A percentile compares a stretch with the other conserved stretches of the same genome.
Evolutionary conservation across 257 asterid genomes (phyloP).

Genomic region (Solanum etuberosum): DNA sequence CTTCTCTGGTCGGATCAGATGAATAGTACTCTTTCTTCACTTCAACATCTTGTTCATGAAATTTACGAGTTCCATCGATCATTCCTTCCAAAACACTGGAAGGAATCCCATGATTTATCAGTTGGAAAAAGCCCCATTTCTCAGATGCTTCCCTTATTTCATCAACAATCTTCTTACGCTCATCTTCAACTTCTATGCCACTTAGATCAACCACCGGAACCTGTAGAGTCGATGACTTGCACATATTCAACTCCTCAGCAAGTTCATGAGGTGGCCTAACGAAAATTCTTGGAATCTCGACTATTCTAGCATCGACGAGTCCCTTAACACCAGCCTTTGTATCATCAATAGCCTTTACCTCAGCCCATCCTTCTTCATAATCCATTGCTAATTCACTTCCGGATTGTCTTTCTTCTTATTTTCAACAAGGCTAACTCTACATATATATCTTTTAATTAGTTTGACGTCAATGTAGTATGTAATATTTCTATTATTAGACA

Average conservation of each 20-base stretch:
- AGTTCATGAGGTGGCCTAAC: conserved; percentile 28
- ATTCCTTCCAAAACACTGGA: conserved; percentile 31
- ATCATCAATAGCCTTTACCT: too few relatives aligned
- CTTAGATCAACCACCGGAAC: neutral
- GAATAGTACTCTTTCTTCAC: conserved; percentile 31
- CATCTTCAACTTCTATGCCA: neutral
- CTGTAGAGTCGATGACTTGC: neutral
- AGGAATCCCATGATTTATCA: conserved; percentile 2
- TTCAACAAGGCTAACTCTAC: neutral
- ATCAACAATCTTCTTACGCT: too few relatives aligned
- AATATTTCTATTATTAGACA: neutral
- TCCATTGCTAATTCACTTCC: neutral
- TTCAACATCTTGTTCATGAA: conserved; percentile 53
- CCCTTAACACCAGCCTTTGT: neutral
- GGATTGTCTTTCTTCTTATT: too few relatives aligned
- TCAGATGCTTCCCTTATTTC: too few relatives aligned
- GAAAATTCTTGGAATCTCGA: conserved; percentile 16
- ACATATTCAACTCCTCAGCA: conserved; percentile 11
- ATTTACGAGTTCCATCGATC: conserved; percentile 34
- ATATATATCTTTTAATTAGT: too few relatives aligned
- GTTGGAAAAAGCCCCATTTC: too few relatives aligned
- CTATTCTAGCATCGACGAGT: too few relatives aligned
- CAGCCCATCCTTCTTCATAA: neutral
- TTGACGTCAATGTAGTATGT: neutral
- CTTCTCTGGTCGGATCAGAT: conserved; percentile 16